Evolutionary conservation across 768 basidiomycete species (phyloP), one percentile per base, ranked within the genome.

Genomic region (Galerina marginata): DNA sequence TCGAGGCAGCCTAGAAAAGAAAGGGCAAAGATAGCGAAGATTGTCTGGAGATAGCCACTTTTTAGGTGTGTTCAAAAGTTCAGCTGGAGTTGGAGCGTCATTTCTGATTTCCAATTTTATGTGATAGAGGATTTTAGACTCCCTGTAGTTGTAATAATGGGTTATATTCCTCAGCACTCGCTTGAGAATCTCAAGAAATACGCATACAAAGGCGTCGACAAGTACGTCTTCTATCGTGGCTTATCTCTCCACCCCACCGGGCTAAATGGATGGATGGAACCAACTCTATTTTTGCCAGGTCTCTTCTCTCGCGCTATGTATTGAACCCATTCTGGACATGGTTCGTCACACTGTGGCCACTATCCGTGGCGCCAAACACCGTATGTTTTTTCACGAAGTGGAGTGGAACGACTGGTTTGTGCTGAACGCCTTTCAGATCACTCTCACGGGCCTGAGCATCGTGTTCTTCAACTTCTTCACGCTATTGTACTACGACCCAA

Each of bases 251-350:
- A 38, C 37, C n/a, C 14, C 39, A 56, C 12, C 26, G 25, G 49
- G 9, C 46, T 44, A 54, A 39, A 10, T 33, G 25, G 25, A 37
- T 45, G 16, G 36, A 7, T 23, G 26, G 26, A 38, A 42, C 16
- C 59, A 36, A 56, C 20, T 36, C 39, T 45, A 11, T 33, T 6
- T 51, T 38, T 45, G 39, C 36, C 61, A 95, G 93, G 72, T 96
- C 93, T 9, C 65, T 92, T 36, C 67, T 91, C 2, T 93, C 93
- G 40, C 81, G 84, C 69, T 89, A 90, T 72, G 76, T 95, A 23
- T 79, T 98, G 54, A 85, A 87, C 45, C 92, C 91, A 2, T 96
- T 90, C 75, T 97, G 95, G 95, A 92, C 81, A 37, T 92, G 91
- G 91, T 86, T 96, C 62, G 91, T 96, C 56, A 94, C 86, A 4